Conservation (phyloP, 73 alveolate genomes). For the Stentor coeruleus region DNA sequence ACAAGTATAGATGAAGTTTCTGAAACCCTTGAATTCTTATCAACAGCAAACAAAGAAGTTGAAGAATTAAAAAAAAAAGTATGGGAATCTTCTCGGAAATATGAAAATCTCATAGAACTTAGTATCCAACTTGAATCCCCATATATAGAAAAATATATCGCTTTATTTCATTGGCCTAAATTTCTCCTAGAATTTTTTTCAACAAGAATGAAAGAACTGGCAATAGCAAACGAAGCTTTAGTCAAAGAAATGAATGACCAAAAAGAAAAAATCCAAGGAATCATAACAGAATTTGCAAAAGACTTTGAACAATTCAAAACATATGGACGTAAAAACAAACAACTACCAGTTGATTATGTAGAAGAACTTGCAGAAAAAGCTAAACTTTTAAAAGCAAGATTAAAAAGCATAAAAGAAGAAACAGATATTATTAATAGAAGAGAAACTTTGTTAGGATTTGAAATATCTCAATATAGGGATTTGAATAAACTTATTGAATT, state of each 20-base stretch:
- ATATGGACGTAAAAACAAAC: slow-evolving; percentile 4
- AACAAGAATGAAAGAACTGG: neutral
- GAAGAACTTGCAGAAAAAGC: slow-evolving; percentile 52
- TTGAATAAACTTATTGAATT: slow-evolving; percentile 27
- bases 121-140: slow-evolving; percentile 25
- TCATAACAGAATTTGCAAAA: slow-evolving; percentile 26
- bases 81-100: slow-evolving; percentile 28
- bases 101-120: slow-evolving; percentile 46
- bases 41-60: slow-evolving; percentile 29
- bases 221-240: slow-evolving; percentile 19
- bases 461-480: slow-evolving; percentile 41
- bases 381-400: slow-evolving; percentile 36
- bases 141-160: slow-evolving; percentile 11
- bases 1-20: slow-evolving; percentile 16
- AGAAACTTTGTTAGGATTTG: slow-evolving; percentile 37
- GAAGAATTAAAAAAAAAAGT: slow-evolving; percentile 35
- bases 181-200: slow-evolving; percentile 1
- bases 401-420: slow-evolving; percentile 33
- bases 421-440: slow-evolving; percentile 48
- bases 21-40: slow-evolving; percentile 20
- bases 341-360: slow-evolving; percentile 39
- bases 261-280: slow-evolving; percentile 33
- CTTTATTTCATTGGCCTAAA: slow-evolving; percentile 7
- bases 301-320: slow-evolving; percentile 11
- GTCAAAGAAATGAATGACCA: slow-evolving; percentile 43